Percentiles rank a stretch among this genome's conserved stretches.
Conservation (phyloP, 352 stramenopile genomes). For the Pythium grandisporangium region DNA sequence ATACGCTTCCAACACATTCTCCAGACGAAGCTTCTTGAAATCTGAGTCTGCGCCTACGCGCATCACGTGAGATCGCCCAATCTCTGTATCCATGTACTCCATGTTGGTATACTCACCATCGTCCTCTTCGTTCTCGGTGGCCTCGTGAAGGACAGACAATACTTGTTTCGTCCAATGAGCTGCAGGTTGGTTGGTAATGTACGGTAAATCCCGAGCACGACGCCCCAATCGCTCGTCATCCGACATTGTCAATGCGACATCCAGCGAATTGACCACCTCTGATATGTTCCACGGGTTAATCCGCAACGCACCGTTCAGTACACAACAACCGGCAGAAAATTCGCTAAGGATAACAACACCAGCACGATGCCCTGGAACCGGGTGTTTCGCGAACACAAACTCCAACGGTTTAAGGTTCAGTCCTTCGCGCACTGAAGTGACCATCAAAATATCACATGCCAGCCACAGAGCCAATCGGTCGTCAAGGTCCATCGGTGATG, state of each 20-base stretch:
- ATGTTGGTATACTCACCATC: slow-evolving; percentile 77
- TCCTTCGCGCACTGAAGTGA: slow-evolving; percentile 95
- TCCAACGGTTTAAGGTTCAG: slow-evolving; percentile 97
- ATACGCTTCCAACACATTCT: slow-evolving; percentile 82
- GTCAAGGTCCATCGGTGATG: slow-evolving; percentile 73
- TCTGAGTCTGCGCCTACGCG: slow-evolving; percentile 56
- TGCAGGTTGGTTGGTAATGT: slow-evolving; percentile 90
- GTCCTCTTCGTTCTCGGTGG: slow-evolving; percentile 49
- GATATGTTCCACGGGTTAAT: slow-evolving; percentile 98
- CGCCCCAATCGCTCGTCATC: slow-evolving; percentile 84
- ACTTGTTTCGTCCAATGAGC: slow-evolving; percentile 96
- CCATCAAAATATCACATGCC: slow-evolving; percentile 93
- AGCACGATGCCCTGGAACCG: slow-evolving; percentile 40
- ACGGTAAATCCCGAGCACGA: slow-evolving; percentile 92
- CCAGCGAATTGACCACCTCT: slow-evolving; percentile 85
- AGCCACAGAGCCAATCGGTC: slow-evolving; percentile 92
- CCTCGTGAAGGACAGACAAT: slow-evolving; percentile 79
- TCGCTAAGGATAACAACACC: slow-evolving; percentile 96
- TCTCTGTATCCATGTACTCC: slow-evolving; percentile 86
- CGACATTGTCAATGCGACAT: slow-evolving; percentile 92
- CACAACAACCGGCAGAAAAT: slow-evolving; percentile 93
- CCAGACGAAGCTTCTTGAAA: slow-evolving; percentile 81
- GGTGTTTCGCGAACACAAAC: slow-evolving; percentile 86
- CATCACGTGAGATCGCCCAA: slow-evolving; percentile 62
- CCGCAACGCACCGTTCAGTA: slow-evolving; percentile 94